Evolutionary conservation across 768 basidiomycete species (phyloP), one percentile per base, ranked within the genome.

Genomic region (Tricholoma sp.): DNA sequence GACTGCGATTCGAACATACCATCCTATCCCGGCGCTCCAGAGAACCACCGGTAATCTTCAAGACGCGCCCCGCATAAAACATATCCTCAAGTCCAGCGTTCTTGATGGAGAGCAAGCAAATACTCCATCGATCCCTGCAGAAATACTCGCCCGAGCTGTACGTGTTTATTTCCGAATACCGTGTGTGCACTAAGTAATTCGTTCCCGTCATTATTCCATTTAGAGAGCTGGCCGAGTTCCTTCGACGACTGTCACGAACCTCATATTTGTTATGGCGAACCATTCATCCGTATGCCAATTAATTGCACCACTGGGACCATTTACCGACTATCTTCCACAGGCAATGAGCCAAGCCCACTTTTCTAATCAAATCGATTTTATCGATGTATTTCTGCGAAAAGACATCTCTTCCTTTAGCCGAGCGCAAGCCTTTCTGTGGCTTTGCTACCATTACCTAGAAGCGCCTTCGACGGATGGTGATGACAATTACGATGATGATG

Each of bases 341-440:
- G 76, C 80, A 32, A 73, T 85, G 50, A 81, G 83, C 32, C 76
- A 80, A 55, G 68, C 76, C 17, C 88, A 91, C 70, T 90, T 94
- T 62, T 81, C 88, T 41, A 76, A 81, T n/a, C 80, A 80, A 31
- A 59, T 88, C 39, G 87, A 89, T 63, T 88, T 94, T 58, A 76
- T 88, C 28, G 92, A 94, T 72, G 73, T 95, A 55, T 95, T 95
- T 71, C 76, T 89, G 51, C 87, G 89, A 24, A 68, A 68, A 9
- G 82, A 88, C 61, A 77, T 91, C 44, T 85, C 90, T 7, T 92
- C 92, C 1, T 67, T 71, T 6, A 84, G 86, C 52, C 87, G 94
- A 44, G 91, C 89, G 6, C 78, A 74, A 44, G 89, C 87, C 2
- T 93, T 96, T 69, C 80, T 96, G 29, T 93, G 89, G 88, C 78